Evolutionary conservation across 2,329 filamentous ascomycete genomes (phyloP).

Genomic region (Didymella glomerata): DNA sequence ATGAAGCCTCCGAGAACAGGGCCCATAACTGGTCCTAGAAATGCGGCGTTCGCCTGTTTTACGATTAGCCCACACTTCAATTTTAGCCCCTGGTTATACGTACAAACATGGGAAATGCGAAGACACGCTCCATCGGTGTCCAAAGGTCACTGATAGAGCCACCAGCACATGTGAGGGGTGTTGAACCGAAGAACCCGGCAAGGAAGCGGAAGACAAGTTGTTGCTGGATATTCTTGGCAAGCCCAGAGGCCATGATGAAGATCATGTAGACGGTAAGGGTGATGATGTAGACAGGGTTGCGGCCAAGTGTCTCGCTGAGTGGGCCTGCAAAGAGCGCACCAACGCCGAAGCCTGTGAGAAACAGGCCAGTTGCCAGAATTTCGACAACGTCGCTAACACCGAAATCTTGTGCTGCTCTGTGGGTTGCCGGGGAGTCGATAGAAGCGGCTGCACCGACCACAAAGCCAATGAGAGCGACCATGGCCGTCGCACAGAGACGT

Average conservation of each 20-base stretch:
- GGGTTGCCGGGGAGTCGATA: conserved; percentile 61
- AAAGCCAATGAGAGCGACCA: conserved; percentile 55
- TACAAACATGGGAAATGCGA: conserved; percentile 41
- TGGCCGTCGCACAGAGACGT: conserved; percentile 45
- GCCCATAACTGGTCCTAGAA: conserved; percentile 47
- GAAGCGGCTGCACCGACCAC: conserved; percentile 62
- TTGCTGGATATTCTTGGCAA: conserved; percentile 58
- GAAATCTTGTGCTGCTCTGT: conserved; percentile 60
- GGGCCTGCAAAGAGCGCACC: conserved; percentile 52
- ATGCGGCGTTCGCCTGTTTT: conserved; percentile 30
- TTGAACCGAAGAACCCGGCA: conserved; percentile 58
- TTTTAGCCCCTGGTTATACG: too few species aligned
- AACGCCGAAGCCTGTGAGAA: conserved; percentile 60
- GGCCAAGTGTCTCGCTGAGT: conserved; percentile 58
- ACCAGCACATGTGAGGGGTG: conserved; percentile 34
- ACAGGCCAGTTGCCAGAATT: conserved; percentile 58
- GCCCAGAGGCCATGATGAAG: conserved; percentile 44
- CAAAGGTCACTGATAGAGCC: conserved; percentile 35
- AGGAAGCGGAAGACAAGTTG: conserved; percentile 60
- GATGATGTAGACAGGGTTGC: conserved; percentile 50
- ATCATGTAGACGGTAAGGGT: conserved; percentile 40
- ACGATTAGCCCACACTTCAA: too few species aligned
- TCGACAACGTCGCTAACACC: conserved; percentile 54
- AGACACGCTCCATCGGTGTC: conserved; percentile 32
- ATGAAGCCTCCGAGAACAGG: conserved; percentile 54